A percentile compares a stretch with the other conserved stretches of the same genome.
phyloP scores from a whole-genome alignment of 805 yeast genomes.

The Kurtzmaniella fragi region DNA sequence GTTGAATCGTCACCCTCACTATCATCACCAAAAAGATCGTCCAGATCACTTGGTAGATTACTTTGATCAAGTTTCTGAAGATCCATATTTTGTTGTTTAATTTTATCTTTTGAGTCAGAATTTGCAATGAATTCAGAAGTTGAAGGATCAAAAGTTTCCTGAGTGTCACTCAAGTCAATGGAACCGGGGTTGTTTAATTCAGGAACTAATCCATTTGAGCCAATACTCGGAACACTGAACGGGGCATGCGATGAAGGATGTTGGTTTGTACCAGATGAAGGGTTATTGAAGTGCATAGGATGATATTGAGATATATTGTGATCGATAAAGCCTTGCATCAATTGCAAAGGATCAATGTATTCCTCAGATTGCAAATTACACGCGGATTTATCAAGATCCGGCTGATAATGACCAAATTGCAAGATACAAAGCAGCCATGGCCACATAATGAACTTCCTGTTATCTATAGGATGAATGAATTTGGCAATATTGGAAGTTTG shows the following conservation, averaged over 20 bases:
- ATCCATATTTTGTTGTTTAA: too few species aligned
- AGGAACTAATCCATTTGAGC: conserved; percentile 1
- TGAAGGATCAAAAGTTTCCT: too few species aligned
- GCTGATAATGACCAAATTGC: conserved; percentile 38
- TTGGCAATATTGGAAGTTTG: conserved; percentile 58
- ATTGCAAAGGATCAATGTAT: conserved; percentile 22
- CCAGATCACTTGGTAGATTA: conserved; percentile 4
- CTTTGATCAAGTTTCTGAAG: not conserved
- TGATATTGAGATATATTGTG: conserved; percentile 21
- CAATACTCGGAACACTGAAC: conserved; percentile 12
- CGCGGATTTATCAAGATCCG: too few species aligned
- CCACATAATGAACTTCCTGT: conserved; percentile 61
- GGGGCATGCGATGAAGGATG: conserved; percentile 3
- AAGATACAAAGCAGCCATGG: conserved; percentile 62
- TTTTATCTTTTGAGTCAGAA: too few species aligned
- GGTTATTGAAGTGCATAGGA: not conserved
- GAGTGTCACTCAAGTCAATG: conserved; percentile 4
- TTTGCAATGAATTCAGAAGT: too few species aligned
- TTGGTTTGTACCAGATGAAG: not conserved
- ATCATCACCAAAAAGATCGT: conserved; percentile 31
- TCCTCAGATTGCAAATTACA: not conserved
- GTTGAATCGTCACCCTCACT: conserved; percentile 18
- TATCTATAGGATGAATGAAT: conserved; percentile 49
- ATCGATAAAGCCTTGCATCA: conserved; percentile 33
- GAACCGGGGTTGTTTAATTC: conserved; percentile 6